Evolutionary conservation across 208 protist genomes (phyloP).

Genomic region (Trypanosoma caninum): DNA sequence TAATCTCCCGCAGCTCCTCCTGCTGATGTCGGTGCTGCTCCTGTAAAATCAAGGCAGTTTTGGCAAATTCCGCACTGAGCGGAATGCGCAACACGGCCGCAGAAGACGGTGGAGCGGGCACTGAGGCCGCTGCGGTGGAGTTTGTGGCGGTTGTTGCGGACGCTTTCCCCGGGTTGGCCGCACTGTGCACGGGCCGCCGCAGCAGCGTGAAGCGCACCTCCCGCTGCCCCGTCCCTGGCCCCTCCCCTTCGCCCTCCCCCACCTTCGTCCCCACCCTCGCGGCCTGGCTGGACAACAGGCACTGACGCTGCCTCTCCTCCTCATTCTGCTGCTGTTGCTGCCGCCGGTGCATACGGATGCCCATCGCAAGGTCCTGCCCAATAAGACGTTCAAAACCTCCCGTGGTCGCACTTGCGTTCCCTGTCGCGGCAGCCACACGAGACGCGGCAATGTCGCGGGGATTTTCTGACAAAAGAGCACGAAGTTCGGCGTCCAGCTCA

Average conservation of each 20-base stretch:
- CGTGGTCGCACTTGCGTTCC: neutral
- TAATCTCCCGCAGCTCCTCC: slow-evolving; percentile 23
- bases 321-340: neutral
- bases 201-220: slow-evolving; percentile 15
- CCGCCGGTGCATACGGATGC: slow-evolving; percentile 21
- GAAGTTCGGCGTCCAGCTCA: slow-evolving; percentile 19
- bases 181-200: neutral
- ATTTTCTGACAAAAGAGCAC: slow-evolving; percentile 15
- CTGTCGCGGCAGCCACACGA: neutral
- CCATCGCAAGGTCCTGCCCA: slow-evolving; percentile 16
- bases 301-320: neutral
- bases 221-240: neutral
- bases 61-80: slow-evolving; percentile 13
- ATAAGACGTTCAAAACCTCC: slow-evolving; percentile 19
- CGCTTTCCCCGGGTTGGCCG: slow-evolving; percentile 1
- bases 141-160: neutral
- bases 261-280: too few species aligned
- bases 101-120: too few species aligned
- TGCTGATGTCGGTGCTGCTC: slow-evolving; percentile 13
- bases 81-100: slow-evolving; percentile 11
- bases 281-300: neutral
- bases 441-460: neutral
- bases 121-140: neutral
- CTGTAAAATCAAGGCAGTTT: slow-evolving; percentile 9
- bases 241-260: neutral